Evolutionary conservation across 768 basidiomycete species (phyloP).

Genomic region (Neoboletus subvelutipes): DNA sequence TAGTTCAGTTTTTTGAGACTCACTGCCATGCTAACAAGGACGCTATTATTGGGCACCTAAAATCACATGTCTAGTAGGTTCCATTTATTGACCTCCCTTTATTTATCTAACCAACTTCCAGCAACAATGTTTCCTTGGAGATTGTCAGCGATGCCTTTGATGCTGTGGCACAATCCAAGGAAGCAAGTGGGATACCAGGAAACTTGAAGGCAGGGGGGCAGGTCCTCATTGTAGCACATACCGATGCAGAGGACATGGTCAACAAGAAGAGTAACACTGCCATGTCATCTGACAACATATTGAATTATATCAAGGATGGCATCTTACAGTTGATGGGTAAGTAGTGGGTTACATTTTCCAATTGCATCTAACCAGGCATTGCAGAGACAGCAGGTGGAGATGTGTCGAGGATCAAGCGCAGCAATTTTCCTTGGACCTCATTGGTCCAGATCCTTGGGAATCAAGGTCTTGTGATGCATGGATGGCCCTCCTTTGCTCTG

Average conservation of each 20-base stretch:
- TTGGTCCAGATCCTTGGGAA: neutral
- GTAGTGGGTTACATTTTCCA: too few relatives aligned
- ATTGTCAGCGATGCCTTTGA: neutral
- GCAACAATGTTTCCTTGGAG: neutral
- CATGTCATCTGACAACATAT: neutral
- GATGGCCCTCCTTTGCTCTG: neutral
- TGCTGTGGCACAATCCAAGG: too few relatives aligned
- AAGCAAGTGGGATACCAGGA: too few relatives aligned
- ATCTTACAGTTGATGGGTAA: too few relatives aligned
- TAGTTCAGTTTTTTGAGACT: too few relatives aligned
- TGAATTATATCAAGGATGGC: too few relatives aligned
- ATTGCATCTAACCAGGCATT: too few relatives aligned
- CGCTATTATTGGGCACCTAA: too few relatives aligned
- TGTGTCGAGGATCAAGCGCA: neutral
- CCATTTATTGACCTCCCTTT: neutral
- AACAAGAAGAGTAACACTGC: neutral
- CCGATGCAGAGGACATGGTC: neutral
- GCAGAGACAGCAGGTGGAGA: neutral
- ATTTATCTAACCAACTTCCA: neutral
- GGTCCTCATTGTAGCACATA: neutral
- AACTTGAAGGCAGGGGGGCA: too few relatives aligned
- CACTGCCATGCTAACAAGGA: too few relatives aligned
- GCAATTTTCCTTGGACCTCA: neutral
- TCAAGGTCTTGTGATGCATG: constrained; percentile 3
- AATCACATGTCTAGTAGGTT: neutral